Percentiles rank a stretch among this genome's conserved stretches.
phyloP scores from a whole-genome alignment of 1,139 yeast species.

The Lodderomyces margitis region DNA sequence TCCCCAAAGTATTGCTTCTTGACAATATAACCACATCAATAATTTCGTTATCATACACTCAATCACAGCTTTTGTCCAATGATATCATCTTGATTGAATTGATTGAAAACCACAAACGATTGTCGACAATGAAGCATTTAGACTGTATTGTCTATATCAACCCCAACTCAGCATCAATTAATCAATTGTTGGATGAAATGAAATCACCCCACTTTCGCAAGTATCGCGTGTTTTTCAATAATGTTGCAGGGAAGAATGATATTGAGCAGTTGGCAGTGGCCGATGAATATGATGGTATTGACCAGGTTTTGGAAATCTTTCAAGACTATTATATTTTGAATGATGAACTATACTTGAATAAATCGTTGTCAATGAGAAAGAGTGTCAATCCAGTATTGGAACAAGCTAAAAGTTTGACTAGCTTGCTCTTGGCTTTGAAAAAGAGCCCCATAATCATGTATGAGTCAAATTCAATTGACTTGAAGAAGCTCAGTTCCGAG shows the following conservation, averaged over 20 bases:
- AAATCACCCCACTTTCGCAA: constrained; percentile 73
- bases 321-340: constrained; percentile 80
- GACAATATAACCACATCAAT: constrained; percentile 80
- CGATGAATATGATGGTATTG: constrained; percentile 81
- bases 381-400: constrained; percentile 31
- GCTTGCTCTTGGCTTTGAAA: constrained; percentile 71
- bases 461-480: constrained; percentile 66
- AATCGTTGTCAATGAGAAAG: neutral
- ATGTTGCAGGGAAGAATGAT: constrained; percentile 68
- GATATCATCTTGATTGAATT: constrained; percentile 80
- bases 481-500: constrained; percentile 67
- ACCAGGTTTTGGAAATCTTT: constrained; percentile 75
- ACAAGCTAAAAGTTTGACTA: constrained; percentile 54
- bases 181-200: constrained; percentile 61
- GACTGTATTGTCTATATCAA: constrained; percentile 78
- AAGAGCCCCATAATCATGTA: constrained; percentile 75
- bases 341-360: constrained; percentile 53
- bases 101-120: constrained; percentile 60
- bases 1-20: constrained; percentile 71
- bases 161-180: constrained; percentile 68
- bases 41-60: constrained; percentile 84
- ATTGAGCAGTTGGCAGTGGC: constrained; percentile 86
- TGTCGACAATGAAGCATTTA: constrained; percentile 73
- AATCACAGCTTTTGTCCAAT: constrained; percentile 74
- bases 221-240: constrained; percentile 77